Evolutionary conservation across 176 grass and related monocot genomes (phyloP).

Genomic region (Puya raimondii): DNA sequence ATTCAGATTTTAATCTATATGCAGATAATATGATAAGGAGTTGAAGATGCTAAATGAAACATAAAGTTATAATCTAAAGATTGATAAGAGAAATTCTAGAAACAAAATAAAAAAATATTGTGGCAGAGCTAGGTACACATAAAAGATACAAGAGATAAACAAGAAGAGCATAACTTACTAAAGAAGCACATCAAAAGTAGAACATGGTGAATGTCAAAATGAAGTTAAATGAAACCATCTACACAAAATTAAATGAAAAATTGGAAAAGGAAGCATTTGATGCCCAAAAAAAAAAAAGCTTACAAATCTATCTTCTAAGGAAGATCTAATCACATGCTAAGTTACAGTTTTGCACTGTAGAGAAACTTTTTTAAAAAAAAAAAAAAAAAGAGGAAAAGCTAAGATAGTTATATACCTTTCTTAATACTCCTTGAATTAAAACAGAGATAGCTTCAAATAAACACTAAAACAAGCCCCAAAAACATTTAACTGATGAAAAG

Average conservation of each 20-base stretch:
- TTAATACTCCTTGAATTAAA: constrained; percentile 5
- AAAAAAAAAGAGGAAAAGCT: neutral
- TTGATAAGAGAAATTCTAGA: neutral
- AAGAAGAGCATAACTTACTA: neutral
- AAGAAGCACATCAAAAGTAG: neutral
- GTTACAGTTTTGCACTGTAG: neutral
- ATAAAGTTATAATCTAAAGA: neutral
- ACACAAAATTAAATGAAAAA: neutral
- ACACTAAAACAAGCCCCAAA: neutral
- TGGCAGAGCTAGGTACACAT: neutral
- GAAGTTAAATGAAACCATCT: neutral
- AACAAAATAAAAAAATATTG: neutral
- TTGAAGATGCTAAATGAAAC: too few relatives aligned
- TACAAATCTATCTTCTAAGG: neutral
- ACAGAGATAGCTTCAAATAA: neutral
- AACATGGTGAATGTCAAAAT: neutral
- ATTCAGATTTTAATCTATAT: neutral
- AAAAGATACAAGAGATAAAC: neutral
- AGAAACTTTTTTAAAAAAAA: constrained; percentile 3
- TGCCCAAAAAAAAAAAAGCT: neutral
- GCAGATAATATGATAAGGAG: neutral
- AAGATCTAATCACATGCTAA: neutral
- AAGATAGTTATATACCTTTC: constrained; percentile 32
- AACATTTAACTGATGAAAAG: neutral
- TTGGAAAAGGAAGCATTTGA: neutral